Evolutionary conservation across 139 green algal genomes (phyloP), one percentile per base, ranked within the genome.

Genomic region (Eudorina sp.): DNA sequence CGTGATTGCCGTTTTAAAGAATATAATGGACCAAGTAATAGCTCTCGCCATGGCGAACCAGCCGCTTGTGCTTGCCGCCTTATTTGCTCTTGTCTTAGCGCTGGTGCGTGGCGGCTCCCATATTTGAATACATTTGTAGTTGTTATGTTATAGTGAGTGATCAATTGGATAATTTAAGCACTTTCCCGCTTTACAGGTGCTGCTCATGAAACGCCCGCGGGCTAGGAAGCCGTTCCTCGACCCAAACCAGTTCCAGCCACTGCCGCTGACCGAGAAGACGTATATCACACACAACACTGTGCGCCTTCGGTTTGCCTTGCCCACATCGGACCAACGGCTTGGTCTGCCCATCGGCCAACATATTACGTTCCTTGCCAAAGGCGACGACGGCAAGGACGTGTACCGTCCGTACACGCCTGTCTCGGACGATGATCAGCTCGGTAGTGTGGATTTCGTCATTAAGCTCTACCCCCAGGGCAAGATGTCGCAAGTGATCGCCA

Each of bases 401-500:
- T 93, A 95, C 86, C 83, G 95, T 34, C 90, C 96, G 0, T 98
- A 98, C 91, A 98, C 96, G 0, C 96, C 96, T 16, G 90, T 95
- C 5, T 95, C 95, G 0, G 93, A 95, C 48, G 93, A 95, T 31
- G 79, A 92, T 40, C 69, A 69, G 48, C 84, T 91, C 3, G 95
- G 96, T 7, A 70, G 75, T 21, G 95, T 98, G 0, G 95, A 97
- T 31, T 97, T 98, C 73, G 94, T 98, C 48, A 97, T 98, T 90
- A 98, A 98, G 92, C 66, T 99, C 2, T 99, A 99, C 87, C 93
- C 75, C 21, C 85, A 90, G 46, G 97, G 97, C 75, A 95, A 96
- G 75, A 98, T 99, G 97, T 96, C 96, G 4, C 97, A 98, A 92
- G 89, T 93, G 18, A 51, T 99, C 34, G 92, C 95, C 83, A 94